phyloP scores from a whole-genome alignment of 345 rosid genomes.

The Nephelium lappaceum region DNA sequence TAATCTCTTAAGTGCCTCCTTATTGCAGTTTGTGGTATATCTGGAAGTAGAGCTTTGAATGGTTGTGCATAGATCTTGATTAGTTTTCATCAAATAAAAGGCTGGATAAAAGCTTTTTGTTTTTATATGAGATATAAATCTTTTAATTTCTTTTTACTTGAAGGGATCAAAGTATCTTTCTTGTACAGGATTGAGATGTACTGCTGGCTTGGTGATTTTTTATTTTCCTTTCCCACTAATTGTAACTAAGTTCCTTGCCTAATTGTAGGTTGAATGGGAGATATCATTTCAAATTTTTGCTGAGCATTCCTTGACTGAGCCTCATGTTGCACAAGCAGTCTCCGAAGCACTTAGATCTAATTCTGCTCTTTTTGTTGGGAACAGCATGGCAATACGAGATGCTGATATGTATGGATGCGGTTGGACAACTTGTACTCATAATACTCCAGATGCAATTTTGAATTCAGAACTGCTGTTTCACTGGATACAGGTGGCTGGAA shows the following conservation, averaged over 20 bases:
- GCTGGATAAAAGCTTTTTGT: background rate
- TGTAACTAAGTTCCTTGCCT: conserved; percentile 13
- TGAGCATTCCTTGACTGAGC: conserved; percentile 73
- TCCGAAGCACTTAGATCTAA: conserved; percentile 59
- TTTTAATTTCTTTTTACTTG: background rate
- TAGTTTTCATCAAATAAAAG: background rate
- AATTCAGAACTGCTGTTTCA: conserved; percentile 52
- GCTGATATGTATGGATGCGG: conserved; percentile 81
- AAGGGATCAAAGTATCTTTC: background rate
- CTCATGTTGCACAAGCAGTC: conserved; percentile 69
- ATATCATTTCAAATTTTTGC: conserved; percentile 67
- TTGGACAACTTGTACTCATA: conserved; percentile 31
- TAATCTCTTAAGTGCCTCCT: background rate
- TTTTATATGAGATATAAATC: background rate
- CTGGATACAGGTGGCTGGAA: conserved; percentile 76
- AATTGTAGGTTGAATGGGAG: conserved; percentile 68
- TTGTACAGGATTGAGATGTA: background rate
- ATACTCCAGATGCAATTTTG: conserved; percentile 40
- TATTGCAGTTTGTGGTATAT: background rate
- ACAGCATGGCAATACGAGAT: conserved; percentile 97
- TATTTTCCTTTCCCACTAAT: background rate
- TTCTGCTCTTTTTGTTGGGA: conserved; percentile 85
- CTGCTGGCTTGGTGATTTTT: conserved; percentile 1
- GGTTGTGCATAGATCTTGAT: background rate
- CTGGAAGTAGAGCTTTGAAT: background rate